Conservation (phyloP, 192 early-diverging fungal genomes). For the Geosiphon pyriformis region DNA sequence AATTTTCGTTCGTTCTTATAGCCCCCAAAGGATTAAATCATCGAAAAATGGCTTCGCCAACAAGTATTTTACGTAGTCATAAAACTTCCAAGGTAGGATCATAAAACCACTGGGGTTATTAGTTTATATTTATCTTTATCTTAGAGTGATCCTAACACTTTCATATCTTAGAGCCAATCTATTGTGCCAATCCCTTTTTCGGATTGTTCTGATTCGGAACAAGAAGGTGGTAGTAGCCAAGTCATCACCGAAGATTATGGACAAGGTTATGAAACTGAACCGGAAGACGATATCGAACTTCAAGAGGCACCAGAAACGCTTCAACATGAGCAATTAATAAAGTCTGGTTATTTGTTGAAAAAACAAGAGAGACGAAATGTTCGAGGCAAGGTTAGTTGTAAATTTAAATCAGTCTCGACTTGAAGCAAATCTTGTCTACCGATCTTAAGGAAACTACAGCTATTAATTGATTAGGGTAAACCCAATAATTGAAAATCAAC, state of each 20-base stretch:
- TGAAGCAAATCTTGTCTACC: too few species aligned
- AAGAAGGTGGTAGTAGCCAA: not conserved
- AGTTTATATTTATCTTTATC: not conserved
- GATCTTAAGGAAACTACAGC: not conserved
- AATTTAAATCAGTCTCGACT: not conserved
- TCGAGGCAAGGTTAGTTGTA: not conserved
- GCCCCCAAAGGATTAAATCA: too few species aligned
- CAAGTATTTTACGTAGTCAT: not conserved
- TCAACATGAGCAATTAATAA: conserved; percentile 47
- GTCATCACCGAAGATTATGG: not conserved
- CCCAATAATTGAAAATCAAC: too few species aligned
- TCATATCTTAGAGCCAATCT: not conserved
- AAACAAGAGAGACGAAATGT: conserved; percentile 57
- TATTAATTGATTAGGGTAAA: too few species aligned
- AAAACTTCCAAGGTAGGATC: not conserved
- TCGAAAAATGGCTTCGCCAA: not conserved
- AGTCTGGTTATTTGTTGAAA: conserved; percentile 53
- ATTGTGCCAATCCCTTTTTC: conserved; percentile 3
- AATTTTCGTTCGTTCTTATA: too few species aligned
- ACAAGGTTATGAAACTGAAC: conserved; percentile 33
- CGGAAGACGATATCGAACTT: conserved; percentile 40
- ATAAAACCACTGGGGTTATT: not conserved
- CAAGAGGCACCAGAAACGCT: conserved; percentile 43
- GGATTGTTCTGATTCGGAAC: conserved; percentile 24
- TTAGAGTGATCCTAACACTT: not conserved